These are phyloP conservation scores for Trypanosoma conorhini DNA, from an alignment of 208 protist genomes.

Conservation along the genomic window DNA sequence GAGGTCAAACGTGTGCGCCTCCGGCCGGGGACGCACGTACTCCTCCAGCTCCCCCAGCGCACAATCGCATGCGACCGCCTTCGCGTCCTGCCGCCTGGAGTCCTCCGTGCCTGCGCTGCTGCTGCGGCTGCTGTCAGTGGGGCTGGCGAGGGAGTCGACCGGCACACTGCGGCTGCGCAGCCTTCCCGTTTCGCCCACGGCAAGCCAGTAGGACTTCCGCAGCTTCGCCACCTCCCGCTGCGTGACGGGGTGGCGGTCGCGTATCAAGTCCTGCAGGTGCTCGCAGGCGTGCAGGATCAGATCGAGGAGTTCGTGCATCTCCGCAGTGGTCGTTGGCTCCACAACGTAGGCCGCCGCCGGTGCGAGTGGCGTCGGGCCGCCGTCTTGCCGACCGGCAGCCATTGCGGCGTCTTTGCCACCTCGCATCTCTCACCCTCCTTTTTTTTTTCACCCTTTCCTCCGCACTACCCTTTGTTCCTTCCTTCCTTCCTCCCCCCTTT, in stretches of 20 bases:
- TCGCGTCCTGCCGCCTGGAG: constrained; percentile 25
- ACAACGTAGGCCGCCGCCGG: background rate
- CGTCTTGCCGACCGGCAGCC: background rate
- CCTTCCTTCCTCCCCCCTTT: no score
- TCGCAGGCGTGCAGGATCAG: constrained; percentile 46
- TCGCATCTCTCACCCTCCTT: background rate
- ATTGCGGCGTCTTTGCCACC: background rate
- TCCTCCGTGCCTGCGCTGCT: background rate
- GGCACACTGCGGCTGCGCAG: constrained; percentile 15
- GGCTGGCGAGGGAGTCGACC: background rate
- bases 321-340: constrained; percentile 7
- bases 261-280: constrained; percentile 49
- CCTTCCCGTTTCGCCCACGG: constrained; percentile 37
- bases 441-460: background rate
- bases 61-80: constrained; percentile 32
- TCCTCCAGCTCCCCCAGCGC: constrained; percentile 48
- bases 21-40: constrained; percentile 35
- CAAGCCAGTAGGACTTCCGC: constrained; percentile 56
- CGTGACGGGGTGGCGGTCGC: constrained; percentile 39
- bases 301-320: constrained; percentile 55
- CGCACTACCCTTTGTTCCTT: background rate
- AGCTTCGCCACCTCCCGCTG: constrained; percentile 51
- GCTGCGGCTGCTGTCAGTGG: background rate
- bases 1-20: constrained; percentile 15
- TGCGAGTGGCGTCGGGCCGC: background rate